Base-by-base conservation (phyloP, 1,284 basidiomycete genomes). In the Phellinidium pouzarii region DNA sequence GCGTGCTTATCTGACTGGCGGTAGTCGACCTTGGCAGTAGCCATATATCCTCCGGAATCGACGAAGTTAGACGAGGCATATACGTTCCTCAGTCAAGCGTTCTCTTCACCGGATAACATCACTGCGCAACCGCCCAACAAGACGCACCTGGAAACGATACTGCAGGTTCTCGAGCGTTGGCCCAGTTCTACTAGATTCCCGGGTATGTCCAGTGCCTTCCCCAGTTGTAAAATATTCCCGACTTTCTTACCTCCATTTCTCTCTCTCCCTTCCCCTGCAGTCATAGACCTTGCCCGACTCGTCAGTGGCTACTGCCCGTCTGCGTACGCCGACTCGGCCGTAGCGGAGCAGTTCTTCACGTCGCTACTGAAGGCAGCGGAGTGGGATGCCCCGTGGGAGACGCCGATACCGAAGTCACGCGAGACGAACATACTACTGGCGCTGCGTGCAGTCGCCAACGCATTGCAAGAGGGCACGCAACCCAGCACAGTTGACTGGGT, bases 371-470 rank as follows among this genome's bases (percentile, higher is more conserved):
- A 71, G 50, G 85, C 82, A 2, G 80, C 84, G 1, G 82, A 85
- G 41, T 94, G 88, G 86, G 67, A 64, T 46, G 64, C 64, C 17
- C 78, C 79, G 46, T 78, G 79, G 70, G 65, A 72, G 9, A 65
- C 68, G 23, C 74, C 82, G 1, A 65, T 84, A 31, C 66, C 72
- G 3, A 95, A 94, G 68, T 66, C 78, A 1, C 74, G 84, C 46
- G 91, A 94, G 62, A 94, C 87, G 8, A 97, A 96, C 64, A 77
- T 87, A 7, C 74, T 96, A 59, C 77, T 99, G n/a, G 76, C 88
- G 0, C 69, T 96, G 50, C 79, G 95, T 19, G 84, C 84, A 0
- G 62, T 97, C 19, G 84, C 90, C 19, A 99, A 99, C 65, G 71
- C 79, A 29, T 86, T 93, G 64, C 79, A 83, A 59, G 78, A 83